Evolutionary conservation across 495 filamentous ascomycete genomes (phyloP), one percentile per base, ranked within the genome.

Genomic region (Neurospora africana): DNA sequence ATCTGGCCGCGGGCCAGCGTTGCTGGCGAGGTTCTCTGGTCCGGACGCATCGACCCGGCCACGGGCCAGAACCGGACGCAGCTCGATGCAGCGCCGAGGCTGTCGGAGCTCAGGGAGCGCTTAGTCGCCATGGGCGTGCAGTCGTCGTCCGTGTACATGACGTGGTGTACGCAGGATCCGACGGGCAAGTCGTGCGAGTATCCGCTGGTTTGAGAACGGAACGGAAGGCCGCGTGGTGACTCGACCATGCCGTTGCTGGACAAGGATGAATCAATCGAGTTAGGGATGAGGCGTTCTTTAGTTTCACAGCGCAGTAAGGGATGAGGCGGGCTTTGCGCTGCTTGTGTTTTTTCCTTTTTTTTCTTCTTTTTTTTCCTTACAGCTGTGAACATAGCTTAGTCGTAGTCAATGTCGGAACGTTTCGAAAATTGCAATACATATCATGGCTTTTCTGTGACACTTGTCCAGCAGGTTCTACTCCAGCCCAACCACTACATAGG

Each of bases 21-120:
- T 8, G 91, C 89, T 0, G 92, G 84, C 47, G 92, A 94, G 80
- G 89, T 93, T 10, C 82, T 94, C 37, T 95, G 92, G 92, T 89
- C 86, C 38, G 92, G 91, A 15, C 80, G 88, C 21, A 81, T 82
- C 61, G 89, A 92, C 75, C 38, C 43, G 15, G 85, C 83, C 0
- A 71, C 79, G 19, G 91, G 91, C 5, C 76, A 84, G 71, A 91
- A 91, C 78, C 83, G 91, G 70, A 90, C 85, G 65, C 89, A 91
- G 80, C 74, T 90, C 17, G 85, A 88, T 70, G 91, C 89, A 7
- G 83, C 82, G 70, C 90, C 88, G 39, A 82, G 92, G 69, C 79
- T 95, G 75, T 84, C 83, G 30, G 90, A 93, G 80, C 86, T 91
- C 81, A 84, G 92, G 69, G 92, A 94, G 84, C 82, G 92, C 58